Percentiles rank a stretch among this genome's conserved stretches.
Evolutionary conservation across 1,284 basidiomycete species (phyloP).

Genomic region (Fomes fomentarius): DNA sequence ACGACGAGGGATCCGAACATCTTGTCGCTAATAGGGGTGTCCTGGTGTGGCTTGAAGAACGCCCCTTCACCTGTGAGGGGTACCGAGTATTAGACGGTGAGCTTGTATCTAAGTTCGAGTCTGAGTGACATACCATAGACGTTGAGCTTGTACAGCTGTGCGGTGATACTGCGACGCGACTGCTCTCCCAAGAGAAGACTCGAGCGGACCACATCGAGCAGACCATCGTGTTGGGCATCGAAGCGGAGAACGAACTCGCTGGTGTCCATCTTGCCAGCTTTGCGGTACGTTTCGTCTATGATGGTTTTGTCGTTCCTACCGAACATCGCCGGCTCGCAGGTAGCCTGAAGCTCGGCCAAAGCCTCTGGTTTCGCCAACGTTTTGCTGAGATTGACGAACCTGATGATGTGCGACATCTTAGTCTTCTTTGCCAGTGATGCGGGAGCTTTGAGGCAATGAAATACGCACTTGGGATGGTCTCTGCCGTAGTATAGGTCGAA

Average conservation of each 20-base stretch:
- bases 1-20: conserved; percentile 51
- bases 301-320: conserved; percentile 21
- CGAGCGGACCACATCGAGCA: conserved; percentile 28
- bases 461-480: not conserved
- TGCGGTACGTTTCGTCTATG: conserved; percentile 28
- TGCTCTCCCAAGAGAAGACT: conserved; percentile 26
- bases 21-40: conserved; percentile 38
- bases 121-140: conserved; percentile 34
- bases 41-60: conserved; percentile 46
- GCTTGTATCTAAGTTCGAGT: conserved; percentile 26
- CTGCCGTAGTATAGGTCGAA: conserved; percentile 23
- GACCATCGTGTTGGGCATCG: conserved; percentile 25
- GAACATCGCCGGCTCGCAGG: conserved; percentile 26
- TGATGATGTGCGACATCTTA: too few relatives aligned
- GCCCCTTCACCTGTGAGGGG: conserved; percentile 35
- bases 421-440: too few relatives aligned
- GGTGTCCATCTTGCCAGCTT: conserved; percentile 30
- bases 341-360: not conserved
- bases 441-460: too few relatives aligned
- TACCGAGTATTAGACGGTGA: conserved; percentile 37
- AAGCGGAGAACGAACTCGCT: conserved; percentile 30
- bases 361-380: not conserved
- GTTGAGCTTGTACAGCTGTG: conserved; percentile 39
- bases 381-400: not conserved
- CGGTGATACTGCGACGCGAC: conserved; percentile 16